Percentiles rank a stretch among this genome's conserved stretches.
phyloP scores from a whole-genome alignment of 192 early-diverging fungal species.

The Lunasporangiospora selenospora region DNA sequence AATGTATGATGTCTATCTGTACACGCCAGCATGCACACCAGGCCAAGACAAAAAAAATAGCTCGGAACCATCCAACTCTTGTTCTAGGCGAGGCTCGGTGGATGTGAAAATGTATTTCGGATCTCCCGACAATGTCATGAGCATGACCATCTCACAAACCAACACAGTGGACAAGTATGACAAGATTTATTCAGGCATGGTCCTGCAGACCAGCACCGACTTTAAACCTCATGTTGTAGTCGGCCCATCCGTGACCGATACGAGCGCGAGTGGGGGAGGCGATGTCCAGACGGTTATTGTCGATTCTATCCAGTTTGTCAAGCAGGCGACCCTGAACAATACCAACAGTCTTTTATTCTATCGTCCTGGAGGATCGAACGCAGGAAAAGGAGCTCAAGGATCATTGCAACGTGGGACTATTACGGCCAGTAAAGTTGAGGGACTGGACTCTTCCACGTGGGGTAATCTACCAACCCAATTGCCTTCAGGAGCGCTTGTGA shows the following conservation, averaged over 20 bases:
- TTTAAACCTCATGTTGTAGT: conserved; percentile 60
- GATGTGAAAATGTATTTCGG: conserved; percentile 43
- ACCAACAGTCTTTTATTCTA: conserved; percentile 40
- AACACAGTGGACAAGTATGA: conserved; percentile 50
- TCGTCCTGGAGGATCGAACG: background rate
- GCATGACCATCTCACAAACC: conserved; percentile 52
- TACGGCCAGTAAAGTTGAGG: conserved; percentile 34
- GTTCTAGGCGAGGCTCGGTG: conserved; percentile 19
- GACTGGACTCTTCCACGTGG: conserved; percentile 39
- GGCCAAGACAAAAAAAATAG: background rate
- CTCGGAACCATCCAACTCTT: conserved; percentile 18
- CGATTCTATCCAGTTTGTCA: conserved; percentile 47
- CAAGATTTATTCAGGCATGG: conserved; percentile 56
- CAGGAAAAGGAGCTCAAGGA: too few relatives aligned
- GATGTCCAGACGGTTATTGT: conserved; percentile 23
- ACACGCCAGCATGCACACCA: conserved; percentile 58
- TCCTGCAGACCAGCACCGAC: conserved; percentile 50
- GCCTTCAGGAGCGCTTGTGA: conserved; percentile 55
- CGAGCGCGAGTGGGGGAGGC: conserved; percentile 5
- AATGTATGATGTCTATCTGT: conserved; percentile 62
- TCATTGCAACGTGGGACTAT: too few relatives aligned
- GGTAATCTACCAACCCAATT: conserved; percentile 47
- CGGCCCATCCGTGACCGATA: conserved; percentile 18
- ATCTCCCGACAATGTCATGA: conserved; percentile 25
- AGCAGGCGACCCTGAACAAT: conserved; percentile 35